Evolutionary conservation across 2,329 filamentous ascomycete genomes (phyloP).

Genomic region (Didymella keratinophila): DNA sequence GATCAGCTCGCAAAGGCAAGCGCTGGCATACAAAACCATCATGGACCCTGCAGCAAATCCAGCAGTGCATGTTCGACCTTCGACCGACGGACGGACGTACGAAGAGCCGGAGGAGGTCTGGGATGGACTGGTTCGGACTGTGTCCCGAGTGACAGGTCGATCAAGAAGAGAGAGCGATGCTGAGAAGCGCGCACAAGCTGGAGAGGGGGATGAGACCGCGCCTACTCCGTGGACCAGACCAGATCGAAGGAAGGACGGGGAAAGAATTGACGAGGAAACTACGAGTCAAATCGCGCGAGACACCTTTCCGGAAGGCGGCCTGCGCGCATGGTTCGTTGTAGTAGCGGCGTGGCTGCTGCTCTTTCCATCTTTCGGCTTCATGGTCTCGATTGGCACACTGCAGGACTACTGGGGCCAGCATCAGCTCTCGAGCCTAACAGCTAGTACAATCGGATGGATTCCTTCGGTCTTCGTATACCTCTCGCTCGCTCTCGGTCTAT

Average conservation of each 20-base stretch:
- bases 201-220: slow-evolving; percentile 19
- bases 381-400: slow-evolving; percentile 70
- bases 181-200: slow-evolving; percentile 13
- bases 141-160: slow-evolving; percentile 33
- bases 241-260: slow-evolving; percentile 9
- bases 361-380: slow-evolving; percentile 49
- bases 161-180: slow-evolving; percentile 25
- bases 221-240: slow-evolving; percentile 6
- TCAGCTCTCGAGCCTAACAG: slow-evolving; percentile 70
- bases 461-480: slow-evolving; percentile 87
- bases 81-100: slow-evolving; percentile 15
- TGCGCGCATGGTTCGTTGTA: slow-evolving; percentile 53
- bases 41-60: slow-evolving; percentile 45
- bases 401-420: slow-evolving; percentile 79
- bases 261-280: slow-evolving; percentile 19
- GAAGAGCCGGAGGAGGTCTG: slow-evolving; percentile 31
- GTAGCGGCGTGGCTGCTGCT: slow-evolving; percentile 46
- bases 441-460: slow-evolving; percentile 81
- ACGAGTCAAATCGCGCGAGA: slow-evolving; percentile 38
- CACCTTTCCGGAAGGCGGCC: slow-evolving; percentile 51
- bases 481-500: slow-evolving; percentile 81
- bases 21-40: neutral
- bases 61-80: slow-evolving; percentile 35
- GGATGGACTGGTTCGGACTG: slow-evolving; percentile 27
- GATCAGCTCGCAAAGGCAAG: neutral